Evolutionary conservation across 2,329 filamentous ascomycete species (phyloP).

Genomic region (Microdochium nivale): DNA sequence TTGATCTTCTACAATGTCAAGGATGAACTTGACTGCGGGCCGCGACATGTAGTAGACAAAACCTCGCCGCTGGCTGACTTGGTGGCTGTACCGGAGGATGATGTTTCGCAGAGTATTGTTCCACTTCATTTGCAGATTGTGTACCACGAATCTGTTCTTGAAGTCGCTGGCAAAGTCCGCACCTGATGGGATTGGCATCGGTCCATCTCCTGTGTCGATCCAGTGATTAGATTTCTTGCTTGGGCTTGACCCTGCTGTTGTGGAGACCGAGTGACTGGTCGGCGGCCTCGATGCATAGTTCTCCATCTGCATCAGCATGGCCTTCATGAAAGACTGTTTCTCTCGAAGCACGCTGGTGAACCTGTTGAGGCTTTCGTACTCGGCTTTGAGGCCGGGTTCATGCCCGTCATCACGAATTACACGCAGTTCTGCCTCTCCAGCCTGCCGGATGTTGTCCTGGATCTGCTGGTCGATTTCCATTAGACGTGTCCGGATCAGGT

Average conservation of each 20-base stretch:
- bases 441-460: constrained; percentile 59
- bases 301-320: constrained; percentile 44
- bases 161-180: constrained; percentile 89
- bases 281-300: constrained; percentile 8
- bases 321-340: constrained; percentile 50
- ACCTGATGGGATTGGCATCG: constrained; percentile 58
- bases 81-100: constrained; percentile 92
- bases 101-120: constrained; percentile 95
- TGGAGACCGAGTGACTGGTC: constrained; percentile 7
- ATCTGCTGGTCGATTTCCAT: constrained; percentile 73
- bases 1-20: constrained; percentile 95
- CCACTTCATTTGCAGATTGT: constrained; percentile 97
- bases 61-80: constrained; percentile 89
- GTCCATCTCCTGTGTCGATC: constrained; percentile 45
- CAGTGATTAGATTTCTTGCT: constrained; percentile 27
- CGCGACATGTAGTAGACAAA: constrained; percentile 98
- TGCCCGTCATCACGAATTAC: constrained; percentile 41
- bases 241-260: constrained; percentile 14
- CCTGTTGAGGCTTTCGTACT: constrained; percentile 51
- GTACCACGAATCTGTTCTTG: constrained; percentile 95
- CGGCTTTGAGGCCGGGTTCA: constrained; percentile 41
- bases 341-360: constrained; percentile 48
- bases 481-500: constrained; percentile 75
- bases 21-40: constrained; percentile 91
- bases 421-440: constrained; percentile 69